phyloP scores from a whole-genome alignment of 2,329 filamentous ascomycete genomes.

The Aplosporella prunicola region DNA sequence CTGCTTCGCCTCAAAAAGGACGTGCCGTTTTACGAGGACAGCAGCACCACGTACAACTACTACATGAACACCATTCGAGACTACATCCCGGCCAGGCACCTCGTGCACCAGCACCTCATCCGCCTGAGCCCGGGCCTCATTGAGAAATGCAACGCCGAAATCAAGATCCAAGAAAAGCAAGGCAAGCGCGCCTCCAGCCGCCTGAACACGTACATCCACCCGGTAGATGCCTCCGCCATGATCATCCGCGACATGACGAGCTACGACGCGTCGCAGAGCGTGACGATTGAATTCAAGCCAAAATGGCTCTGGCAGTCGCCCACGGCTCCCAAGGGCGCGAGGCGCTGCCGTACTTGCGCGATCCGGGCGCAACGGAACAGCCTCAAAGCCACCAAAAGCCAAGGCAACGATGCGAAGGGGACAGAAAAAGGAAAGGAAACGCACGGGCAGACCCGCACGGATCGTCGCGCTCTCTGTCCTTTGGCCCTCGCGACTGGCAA shows the following conservation, averaged over 20 bases:
- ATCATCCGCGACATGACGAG: conserved; percentile 10
- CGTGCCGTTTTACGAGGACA: conserved; percentile 10
- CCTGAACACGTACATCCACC: conserved; percentile 4
- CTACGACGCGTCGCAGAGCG: conserved; percentile 7
- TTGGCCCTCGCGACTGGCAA: conserved; percentile 29
- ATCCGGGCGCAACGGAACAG: conserved; percentile 28
- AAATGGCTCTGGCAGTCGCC: conserved; percentile 42
- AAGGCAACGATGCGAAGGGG: no score
- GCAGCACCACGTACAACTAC: conserved; percentile 9
- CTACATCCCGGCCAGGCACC: conserved; percentile 8
- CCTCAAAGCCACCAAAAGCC: no score
- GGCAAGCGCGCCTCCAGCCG: conserved; percentile 3
- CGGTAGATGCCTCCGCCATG: not conserved
- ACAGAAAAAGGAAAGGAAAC: conserved; percentile 16
- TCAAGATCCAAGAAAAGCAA: conserved; percentile 1
- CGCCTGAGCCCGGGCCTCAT: conserved; percentile 3
- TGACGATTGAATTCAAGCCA: conserved; percentile 34
- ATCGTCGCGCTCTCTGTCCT: conserved; percentile 33
- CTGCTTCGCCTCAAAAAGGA: conserved; percentile 11
- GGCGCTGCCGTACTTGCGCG: conserved; percentile 39
- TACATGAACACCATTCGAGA: conserved; percentile 8
- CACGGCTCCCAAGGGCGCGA: conserved; percentile 28
- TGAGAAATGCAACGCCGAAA: conserved; percentile 6
- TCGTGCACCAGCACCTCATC: conserved; percentile 9
- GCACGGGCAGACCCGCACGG: no score